Evolutionary conservation across 2,329 filamentous ascomycete species (phyloP), one percentile per base, ranked within the genome.

Genomic region (Cadophora sp.): DNA sequence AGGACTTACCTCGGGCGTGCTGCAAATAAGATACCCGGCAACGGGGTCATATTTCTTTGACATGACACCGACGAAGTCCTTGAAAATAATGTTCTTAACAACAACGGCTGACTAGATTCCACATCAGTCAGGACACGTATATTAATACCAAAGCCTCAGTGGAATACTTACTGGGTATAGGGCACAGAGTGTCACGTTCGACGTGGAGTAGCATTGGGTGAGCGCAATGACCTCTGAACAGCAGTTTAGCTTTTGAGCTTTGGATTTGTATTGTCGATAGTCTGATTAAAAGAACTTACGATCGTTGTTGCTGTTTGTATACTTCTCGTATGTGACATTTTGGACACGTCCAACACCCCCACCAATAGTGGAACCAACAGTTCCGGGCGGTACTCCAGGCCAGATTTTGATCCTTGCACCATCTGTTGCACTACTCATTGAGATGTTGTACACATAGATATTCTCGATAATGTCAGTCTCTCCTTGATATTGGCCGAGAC

Each of bases 401-500:
- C 84, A 85, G 65, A 89, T 83, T 71, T 87, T 85, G 14, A 91
- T 74, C 72, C 27, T 30, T 6, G 27, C 27, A 4, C 27, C 27
- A 30, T 30, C 27, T 1, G 27, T 30, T 30, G 27, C 27, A 30
- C 27, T 30, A 30, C 27, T 30, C 27, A 30, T 30, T 30, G 27
- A 30, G 27, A 30, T 30, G 27, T 30, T 30, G 27, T 30, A 30
- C 27, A 30, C 27, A 6, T 30, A 30, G 27, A 30, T 30, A 30
- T 91, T 87, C 76, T 90, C 83, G 3, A 91, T 87, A 59, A 90
- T 86, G 70, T 91, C 89, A 18, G 84, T 83, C 69, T 88, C 83
- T 24, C 82, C 83, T 30, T 14, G 80, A 74, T 91, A 91, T 76
- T 91, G 89, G 20, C 89, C 89, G 0, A 91, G 80, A 0, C 87